Evolutionary conservation across 2,329 filamentous ascomycete genomes (phyloP).

Genomic region (Aspergillus sp.): DNA sequence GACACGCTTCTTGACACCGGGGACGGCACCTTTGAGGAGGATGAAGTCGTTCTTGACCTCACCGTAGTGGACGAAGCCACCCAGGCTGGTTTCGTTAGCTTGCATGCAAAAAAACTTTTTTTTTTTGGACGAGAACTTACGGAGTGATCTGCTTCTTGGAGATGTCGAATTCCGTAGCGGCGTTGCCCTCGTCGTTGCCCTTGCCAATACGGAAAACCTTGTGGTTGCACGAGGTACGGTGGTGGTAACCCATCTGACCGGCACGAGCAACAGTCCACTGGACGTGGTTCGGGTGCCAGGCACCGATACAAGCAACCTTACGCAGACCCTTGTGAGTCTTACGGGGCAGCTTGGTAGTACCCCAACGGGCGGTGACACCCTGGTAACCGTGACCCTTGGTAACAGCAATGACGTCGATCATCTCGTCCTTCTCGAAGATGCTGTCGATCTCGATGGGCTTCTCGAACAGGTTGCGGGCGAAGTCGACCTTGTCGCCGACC

Average conservation of each 20-base stretch:
- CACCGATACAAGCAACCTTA: slow-evolving; percentile 99
- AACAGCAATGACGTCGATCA: slow-evolving; percentile 98
- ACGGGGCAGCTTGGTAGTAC: slow-evolving; percentile 99
- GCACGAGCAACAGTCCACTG: slow-evolving; percentile 99
- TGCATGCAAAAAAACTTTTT: neutral
- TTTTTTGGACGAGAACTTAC: slow-evolving; percentile 55
- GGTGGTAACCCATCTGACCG: slow-evolving; percentile 99
- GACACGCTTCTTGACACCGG: slow-evolving; percentile 98
- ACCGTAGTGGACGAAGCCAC: slow-evolving; percentile 99
- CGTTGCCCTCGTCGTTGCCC: slow-evolving; percentile 82
- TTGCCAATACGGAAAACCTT: slow-evolving; percentile 99
- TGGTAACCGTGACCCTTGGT: slow-evolving; percentile 99
- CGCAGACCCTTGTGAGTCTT: slow-evolving; percentile 99
- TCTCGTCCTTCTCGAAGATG: slow-evolving; percentile 99
- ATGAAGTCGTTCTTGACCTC: slow-evolving; percentile 99
- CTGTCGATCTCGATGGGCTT: slow-evolving; percentile 88
- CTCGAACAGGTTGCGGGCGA: slow-evolving; percentile 94
- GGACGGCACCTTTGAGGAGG: slow-evolving; percentile 94
- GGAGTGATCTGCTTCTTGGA: slow-evolving; percentile 99
- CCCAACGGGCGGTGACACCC: slow-evolving; percentile 97
- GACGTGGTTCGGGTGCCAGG: slow-evolving; percentile 99
- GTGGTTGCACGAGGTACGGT: slow-evolving; percentile 99
- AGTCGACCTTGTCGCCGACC: slow-evolving; percentile 92
- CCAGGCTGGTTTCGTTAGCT: slow-evolving; percentile 54
- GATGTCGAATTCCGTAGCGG: slow-evolving; percentile 88